Conservation (phyloP, 78 protist species). For the Chrysochromulina tobinii region DNA sequence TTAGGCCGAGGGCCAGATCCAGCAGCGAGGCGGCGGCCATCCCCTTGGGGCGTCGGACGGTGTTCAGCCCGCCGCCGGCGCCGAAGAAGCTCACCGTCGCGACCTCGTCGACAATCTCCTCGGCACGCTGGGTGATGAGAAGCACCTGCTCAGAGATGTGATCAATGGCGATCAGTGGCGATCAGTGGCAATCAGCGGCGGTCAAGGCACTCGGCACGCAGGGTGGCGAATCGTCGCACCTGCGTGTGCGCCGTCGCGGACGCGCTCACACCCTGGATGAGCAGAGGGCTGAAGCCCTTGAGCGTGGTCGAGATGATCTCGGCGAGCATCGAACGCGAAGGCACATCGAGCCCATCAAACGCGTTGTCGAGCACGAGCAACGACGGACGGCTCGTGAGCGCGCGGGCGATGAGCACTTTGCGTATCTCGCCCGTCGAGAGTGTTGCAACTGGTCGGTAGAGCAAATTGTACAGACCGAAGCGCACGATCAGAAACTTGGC, state of each 20-base stretch:
- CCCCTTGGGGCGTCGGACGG: neutral
- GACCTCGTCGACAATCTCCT: neutral
- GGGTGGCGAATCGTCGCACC: neutral
- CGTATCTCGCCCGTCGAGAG: neutral
- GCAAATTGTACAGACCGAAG: neutral
- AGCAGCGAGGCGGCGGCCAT: no score
- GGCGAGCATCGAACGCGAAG: neutral
- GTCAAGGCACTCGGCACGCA: no score
- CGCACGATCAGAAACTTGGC: neutral
- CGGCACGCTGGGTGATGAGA: neutral
- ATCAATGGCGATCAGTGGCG: no score
- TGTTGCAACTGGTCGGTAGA: neutral
- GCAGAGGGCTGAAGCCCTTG: neutral
- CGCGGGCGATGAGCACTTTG: conserved; percentile 1
- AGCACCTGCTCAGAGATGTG: neutral
- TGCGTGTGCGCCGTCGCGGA: neutral
- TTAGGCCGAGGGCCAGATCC: no score
- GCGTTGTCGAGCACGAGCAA: conserved; percentile 20
- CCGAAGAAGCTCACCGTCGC: neutral
- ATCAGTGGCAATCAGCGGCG: no score
- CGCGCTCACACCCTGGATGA: conserved; percentile 6
- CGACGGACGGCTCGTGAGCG: neutral
- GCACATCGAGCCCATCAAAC: conserved; percentile 9
- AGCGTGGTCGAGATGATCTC: neutral
- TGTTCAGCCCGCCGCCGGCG: neutral